Conservation (phyloP, 202 grass and related monocot species). For the Alloteropsis angusta region DNA sequence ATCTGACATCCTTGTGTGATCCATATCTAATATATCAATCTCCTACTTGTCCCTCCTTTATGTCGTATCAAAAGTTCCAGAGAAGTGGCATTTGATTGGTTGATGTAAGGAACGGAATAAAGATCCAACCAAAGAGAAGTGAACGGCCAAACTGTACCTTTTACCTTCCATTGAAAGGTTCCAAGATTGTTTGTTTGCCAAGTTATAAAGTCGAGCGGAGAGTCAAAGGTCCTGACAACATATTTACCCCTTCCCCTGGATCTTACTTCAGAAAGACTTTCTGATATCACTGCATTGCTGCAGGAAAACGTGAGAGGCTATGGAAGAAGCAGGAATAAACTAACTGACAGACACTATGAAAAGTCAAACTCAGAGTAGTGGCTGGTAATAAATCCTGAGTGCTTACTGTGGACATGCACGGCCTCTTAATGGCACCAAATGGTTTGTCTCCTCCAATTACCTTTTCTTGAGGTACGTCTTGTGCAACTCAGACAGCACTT, state of each 20-base stretch:
- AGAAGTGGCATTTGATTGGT: background rate
- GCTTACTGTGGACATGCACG: background rate
- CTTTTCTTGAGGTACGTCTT: slow-evolving; percentile 16
- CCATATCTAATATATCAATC: background rate
- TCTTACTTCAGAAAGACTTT: background rate
- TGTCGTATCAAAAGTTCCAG: background rate
- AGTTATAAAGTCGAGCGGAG: background rate
- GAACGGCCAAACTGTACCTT: background rate
- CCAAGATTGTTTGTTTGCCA: background rate
- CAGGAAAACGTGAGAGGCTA: background rate
- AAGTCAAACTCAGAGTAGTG: background rate
- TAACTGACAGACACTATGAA: background rate
- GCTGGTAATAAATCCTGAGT: background rate
- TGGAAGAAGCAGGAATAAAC: background rate
- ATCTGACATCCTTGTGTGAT: background rate
- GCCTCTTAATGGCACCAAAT: slow-evolving; percentile 20
- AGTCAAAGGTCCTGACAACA: background rate
- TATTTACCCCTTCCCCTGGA: background rate
- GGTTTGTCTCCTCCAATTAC: slow-evolving; percentile 2
- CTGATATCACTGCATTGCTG: background rate
- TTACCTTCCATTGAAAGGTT: background rate
- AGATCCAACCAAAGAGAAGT: background rate
- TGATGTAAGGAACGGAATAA: background rate
- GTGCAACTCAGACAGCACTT: slow-evolving; percentile 6
- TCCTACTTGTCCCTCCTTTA: background rate